Base-by-base conservation (phyloP, 257 asterid species). In the Nicotiana knightiana region DNA sequence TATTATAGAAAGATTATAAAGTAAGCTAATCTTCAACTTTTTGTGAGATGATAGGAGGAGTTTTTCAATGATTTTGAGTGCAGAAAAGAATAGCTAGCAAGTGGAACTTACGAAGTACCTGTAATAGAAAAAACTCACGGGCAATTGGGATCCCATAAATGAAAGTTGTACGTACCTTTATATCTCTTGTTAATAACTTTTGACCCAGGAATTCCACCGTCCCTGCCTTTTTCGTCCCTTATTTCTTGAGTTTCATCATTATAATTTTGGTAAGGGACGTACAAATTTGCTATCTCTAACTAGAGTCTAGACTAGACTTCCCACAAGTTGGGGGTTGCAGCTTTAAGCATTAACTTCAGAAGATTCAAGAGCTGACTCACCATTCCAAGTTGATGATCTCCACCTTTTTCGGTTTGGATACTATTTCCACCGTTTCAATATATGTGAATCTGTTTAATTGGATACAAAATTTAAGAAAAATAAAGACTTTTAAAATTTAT, bases 271-370 rank as follows among this genome's bases (percentile, higher is more conserved):
- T 24, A 39, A 58, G 57, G 57, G 35, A 5, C 33, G 10, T 24
- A 39, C 33, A 70, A 70, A 39, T n/a, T 43, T 70, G 58, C 77
- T 73, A 21, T 24, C 3, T 9, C 51, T 43, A 43, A 12, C 51
- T 9, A 43, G 51, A 43, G 11, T 43, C 51, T 43, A 43, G 51
- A 43, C 39, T 73, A 37, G 24, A 73, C 79, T 13, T 73, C 62
- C 79, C 79, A 73, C 79, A 73, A 73, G 43, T 48, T 73, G 79
- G 79, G 79, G 79, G 4, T 46, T 13, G 24, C 79, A 12, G 24
- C 39, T 73, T 70, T 48, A 46, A 73, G 61, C 15, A 46, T 43
- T 21, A 24, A 43, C 26, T 18, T 46, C 39, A 43, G 48, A 1
- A 73, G 39, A 73, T 73, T 73, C 79, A 46, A 73, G 21, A 24